phyloP scores from a whole-genome alignment of 805 yeast species.

The Candida broadrunensis region DNA sequence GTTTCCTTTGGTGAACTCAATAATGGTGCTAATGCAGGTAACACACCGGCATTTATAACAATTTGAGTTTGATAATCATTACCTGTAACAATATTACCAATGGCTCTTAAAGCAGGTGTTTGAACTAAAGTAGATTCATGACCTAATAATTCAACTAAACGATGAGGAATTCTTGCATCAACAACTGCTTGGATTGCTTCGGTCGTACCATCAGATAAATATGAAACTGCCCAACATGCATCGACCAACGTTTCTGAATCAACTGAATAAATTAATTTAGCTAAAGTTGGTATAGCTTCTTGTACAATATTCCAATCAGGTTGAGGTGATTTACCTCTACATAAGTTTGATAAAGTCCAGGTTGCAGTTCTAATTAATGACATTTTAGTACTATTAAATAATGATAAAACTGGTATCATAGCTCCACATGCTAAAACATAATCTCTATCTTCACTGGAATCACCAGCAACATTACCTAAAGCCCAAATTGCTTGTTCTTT shows the following conservation, averaged over 20 bases:
- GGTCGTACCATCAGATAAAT: conserved; percentile 87
- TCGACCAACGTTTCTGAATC: conserved; percentile 94
- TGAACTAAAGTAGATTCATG: conserved; percentile 85
- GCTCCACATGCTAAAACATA: conserved; percentile 82
- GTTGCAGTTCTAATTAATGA: conserved; percentile 95
- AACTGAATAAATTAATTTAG: conserved; percentile 83
- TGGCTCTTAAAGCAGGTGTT: conserved; percentile 96
- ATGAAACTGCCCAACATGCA: conserved; percentile 98
- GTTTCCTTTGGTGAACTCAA: conserved; percentile 85
- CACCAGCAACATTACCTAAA: conserved; percentile 98
- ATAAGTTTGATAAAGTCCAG: conserved; percentile 94
- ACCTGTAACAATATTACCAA: conserved; percentile 98
- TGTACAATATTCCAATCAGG: conserved; percentile 92
- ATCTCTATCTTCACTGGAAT: conserved; percentile 86
- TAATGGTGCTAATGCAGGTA: conserved; percentile 78
- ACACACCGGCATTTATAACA: conserved; percentile 88
- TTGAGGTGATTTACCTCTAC: conserved; percentile 95
- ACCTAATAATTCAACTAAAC: conserved; percentile 85
- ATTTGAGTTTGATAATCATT: conserved; percentile 94
- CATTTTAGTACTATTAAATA: conserved; percentile 79
- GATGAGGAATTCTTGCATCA: conserved; percentile 91
- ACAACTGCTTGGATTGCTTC: conserved; percentile 96
- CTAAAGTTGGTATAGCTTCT: conserved; percentile 84
- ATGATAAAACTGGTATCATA: conserved; percentile 78
- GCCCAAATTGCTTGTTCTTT: conserved; percentile 99